phyloP scores from a whole-genome alignment of 768 basidiomycete species.

The Dendrothele bispora region DNA sequence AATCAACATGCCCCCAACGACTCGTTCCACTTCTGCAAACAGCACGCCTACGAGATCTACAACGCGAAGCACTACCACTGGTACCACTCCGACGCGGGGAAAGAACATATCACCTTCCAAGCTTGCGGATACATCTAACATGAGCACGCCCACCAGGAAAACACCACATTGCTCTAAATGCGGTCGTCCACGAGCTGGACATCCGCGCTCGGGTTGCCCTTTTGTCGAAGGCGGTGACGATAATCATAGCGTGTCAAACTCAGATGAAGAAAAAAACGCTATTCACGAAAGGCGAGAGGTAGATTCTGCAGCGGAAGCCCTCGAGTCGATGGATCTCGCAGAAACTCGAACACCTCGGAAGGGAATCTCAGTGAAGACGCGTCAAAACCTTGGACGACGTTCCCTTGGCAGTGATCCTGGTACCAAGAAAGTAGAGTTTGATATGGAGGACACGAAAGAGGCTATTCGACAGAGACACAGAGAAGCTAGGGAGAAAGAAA shows the following conservation, averaged over 20 bases:
- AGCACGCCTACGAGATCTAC: not conserved
- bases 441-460: conserved; percentile 32
- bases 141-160: conserved; percentile 49
- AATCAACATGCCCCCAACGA: too few species aligned
- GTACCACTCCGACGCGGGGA: too few species aligned
- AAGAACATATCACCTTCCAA: too few species aligned
- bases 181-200: conserved; percentile 52
- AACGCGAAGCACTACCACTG: not conserved
- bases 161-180: conserved; percentile 56
- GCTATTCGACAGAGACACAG: conserved; percentile 32
- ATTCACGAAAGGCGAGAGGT: conserved; percentile 46
- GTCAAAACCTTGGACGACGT: conserved; percentile 19
- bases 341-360: conserved; percentile 5
- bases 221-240: conserved; percentile 28
- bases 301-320: conserved; percentile 35
- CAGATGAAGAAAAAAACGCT: conserved; percentile 13
- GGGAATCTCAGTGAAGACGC: conserved; percentile 9
- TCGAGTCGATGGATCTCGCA: conserved; percentile 14
- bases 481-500: conserved; percentile 18
- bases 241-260: too few species aligned
- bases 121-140: too few species aligned
- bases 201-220: conserved; percentile 65
- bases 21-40: too few species aligned
- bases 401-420: conserved; percentile 22
- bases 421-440: conserved; percentile 5